Conservation (phyloP, 2,329 filamentous ascomycete genomes). For the Diaporthe longicolla region DNA sequence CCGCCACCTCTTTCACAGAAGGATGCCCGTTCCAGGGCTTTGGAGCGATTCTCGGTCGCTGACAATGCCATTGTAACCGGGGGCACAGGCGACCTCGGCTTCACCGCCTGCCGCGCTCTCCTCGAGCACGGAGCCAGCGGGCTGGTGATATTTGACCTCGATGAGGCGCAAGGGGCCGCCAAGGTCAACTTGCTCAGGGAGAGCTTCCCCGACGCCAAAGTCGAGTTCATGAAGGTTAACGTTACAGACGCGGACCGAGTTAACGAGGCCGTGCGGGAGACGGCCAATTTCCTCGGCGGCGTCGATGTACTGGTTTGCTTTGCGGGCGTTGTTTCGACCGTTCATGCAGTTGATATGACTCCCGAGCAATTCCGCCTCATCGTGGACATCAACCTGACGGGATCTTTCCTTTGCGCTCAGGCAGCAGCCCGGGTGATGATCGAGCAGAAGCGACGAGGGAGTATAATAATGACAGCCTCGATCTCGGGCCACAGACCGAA, state of each 20-base stretch:
- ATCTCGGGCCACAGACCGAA: slow-evolving; percentile 80
- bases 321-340: slow-evolving; percentile 76
- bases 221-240: slow-evolving; percentile 68
- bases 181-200: slow-evolving; percentile 61
- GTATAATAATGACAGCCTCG: slow-evolving; percentile 76
- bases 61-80: slow-evolving; percentile 69
- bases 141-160: slow-evolving; percentile 73
- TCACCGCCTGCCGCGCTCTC: slow-evolving; percentile 71
- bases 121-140: slow-evolving; percentile 76
- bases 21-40: slow-evolving; percentile 34
- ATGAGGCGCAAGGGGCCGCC: slow-evolving; percentile 48
- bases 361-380: slow-evolving; percentile 72
- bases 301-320: slow-evolving; percentile 74
- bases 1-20: slow-evolving; percentile 32
- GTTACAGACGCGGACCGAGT: slow-evolving; percentile 56
- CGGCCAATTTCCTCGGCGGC: slow-evolving; percentile 60
- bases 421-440: slow-evolving; percentile 71
- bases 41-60: slow-evolving; percentile 50
- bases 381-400: slow-evolving; percentile 80
- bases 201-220: slow-evolving; percentile 68
- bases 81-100: slow-evolving; percentile 74
- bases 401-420: slow-evolving; percentile 78
- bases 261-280: slow-evolving; percentile 54
- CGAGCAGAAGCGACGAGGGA: slow-evolving; percentile 63
- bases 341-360: slow-evolving; percentile 71